Evolutionary conservation across 1,139 yeast genomes (phyloP).

Genomic region (Ogataea hybrid): DNA sequence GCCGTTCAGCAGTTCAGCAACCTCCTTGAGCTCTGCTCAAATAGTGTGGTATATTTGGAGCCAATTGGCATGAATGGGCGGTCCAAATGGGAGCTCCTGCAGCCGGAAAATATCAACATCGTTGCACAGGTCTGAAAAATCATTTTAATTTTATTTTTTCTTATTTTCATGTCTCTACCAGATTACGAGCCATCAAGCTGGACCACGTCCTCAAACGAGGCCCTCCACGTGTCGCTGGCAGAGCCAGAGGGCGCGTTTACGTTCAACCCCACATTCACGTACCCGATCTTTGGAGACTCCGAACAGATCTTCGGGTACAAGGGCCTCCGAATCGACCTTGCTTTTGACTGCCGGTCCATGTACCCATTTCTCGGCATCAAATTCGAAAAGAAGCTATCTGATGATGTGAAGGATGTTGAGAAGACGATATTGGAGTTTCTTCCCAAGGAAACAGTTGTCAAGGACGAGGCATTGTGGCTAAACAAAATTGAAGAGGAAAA

Average conservation of each 20-base stretch:
- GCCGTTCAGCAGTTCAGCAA: constrained; percentile 22
- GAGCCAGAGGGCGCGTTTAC: constrained; percentile 56
- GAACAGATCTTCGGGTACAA: constrained; percentile 87
- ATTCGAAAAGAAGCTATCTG: constrained; percentile 49
- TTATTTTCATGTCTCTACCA: constrained; percentile 12
- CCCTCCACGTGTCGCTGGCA: constrained; percentile 53
- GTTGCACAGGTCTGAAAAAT: constrained; percentile 9
- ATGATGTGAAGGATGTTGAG: constrained; percentile 51
- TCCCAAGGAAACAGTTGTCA: constrained; percentile 55
- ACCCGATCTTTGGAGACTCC: constrained; percentile 89
- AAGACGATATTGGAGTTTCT: constrained; percentile 53
- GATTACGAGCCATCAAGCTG: constrained; percentile 52
- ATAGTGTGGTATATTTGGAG: constrained; percentile 14
- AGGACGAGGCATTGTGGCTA: constrained; percentile 68
- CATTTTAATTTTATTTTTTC: not conserved
- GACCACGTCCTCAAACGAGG: constrained; percentile 69
- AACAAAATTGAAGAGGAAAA: constrained; percentile 49
- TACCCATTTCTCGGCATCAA: constrained; percentile 57
- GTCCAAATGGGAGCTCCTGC: constrained; percentile 19
- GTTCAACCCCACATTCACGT: constrained; percentile 77
- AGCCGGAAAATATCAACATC: constrained; percentile 13
- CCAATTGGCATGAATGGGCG: constrained; percentile 13
- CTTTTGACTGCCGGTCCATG: constrained; percentile 54
- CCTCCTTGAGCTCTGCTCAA: constrained; percentile 17
- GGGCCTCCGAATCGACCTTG: constrained; percentile 55